Evolutionary conservation across 805 yeast genomes (phyloP), one percentile per base, ranked within the genome.

Genomic region (Candida succiphila): DNA sequence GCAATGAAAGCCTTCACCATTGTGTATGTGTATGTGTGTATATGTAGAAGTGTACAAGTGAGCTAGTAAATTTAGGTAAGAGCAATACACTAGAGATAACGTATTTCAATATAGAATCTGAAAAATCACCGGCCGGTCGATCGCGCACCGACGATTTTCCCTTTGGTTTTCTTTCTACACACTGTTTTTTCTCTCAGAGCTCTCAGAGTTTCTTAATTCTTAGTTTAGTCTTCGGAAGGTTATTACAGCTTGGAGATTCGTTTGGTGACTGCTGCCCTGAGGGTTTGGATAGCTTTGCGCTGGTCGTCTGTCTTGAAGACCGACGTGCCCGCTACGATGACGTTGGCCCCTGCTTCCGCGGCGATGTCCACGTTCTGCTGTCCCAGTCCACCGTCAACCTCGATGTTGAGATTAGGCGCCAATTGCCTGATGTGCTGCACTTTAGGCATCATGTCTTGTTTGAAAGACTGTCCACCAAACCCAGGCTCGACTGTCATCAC

Each of bases 401-500:
- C 89, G 45, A 92, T 84, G 60, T 89, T 78, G 54, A 89, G 64
- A 5, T n/a, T 14, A 4, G 4, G 4, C 57, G 68, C 85, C 48
- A 67, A 69, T 27, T 54, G 58, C 58, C 98, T 76, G 47, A 92
- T 65, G 22, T 64, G 65, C 45, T 75, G 78, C 30, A 89, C 97
- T 61, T 89, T 89, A 40, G 94, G 85, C 97, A 92, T 88, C 96
- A 89, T 88, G 37, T 76, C 83, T 15, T 75, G 63, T 95, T 84
- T 87, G 66, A 92, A 92, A 56, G 79, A 82, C 61, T 92, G 98
- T 30, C 98, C 98, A 15, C 98, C 98, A 55, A 92, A 89, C 0
- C 98, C 98, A 12, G 98, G 98, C 61, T 92, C 98, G 24, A 92
- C 97, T 2, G 98, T 92, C 97, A 89, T 92, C 27, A 92, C 80